Percentiles rank a stretch among this genome's conserved stretches.
Evolutionary conservation across 495 filamentous ascomycete species (phyloP).

Genomic region (Neohortaea acidophila): DNA sequence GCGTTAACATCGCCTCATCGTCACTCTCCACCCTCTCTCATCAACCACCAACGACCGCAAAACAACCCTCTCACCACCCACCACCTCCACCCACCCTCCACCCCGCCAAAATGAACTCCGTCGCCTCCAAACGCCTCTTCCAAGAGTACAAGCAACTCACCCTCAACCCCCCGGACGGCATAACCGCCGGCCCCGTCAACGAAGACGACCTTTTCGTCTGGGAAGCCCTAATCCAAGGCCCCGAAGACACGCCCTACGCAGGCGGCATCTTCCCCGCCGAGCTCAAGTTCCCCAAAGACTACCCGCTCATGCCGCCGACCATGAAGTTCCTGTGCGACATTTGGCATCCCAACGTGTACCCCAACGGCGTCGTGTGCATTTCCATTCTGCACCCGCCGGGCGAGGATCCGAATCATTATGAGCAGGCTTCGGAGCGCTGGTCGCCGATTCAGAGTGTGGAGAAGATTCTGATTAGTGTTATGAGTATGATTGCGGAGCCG

Average conservation of each 20-base stretch:
- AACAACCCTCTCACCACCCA: no score
- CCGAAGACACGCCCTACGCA: conserved; percentile 90
- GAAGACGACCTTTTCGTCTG: conserved; percentile 95
- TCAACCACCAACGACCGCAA: no score
- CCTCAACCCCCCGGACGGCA: conserved; percentile 76
- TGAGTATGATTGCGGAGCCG: conserved; percentile 97
- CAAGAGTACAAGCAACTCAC: conserved; percentile 87
- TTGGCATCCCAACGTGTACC: conserved; percentile 96
- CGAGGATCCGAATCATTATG: conserved; percentile 97
- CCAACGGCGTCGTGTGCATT: conserved; percentile 85
- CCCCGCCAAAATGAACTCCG: conserved; percentile 26
- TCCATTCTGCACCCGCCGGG: conserved; percentile 96
- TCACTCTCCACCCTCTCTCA: no score
- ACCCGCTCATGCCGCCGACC: conserved; percentile 78
- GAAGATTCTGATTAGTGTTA: conserved; percentile 93
- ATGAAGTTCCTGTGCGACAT: conserved; percentile 90
- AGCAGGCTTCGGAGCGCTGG: conserved; percentile 91
- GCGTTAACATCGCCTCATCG: no score
- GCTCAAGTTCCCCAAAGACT: conserved; percentile 89
- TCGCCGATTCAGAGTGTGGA: conserved; percentile 92
- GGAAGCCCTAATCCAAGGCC: conserved; percentile 93
- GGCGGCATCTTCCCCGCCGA: conserved; percentile 87
- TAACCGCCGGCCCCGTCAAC: conserved; percentile 80
- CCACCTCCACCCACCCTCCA: no score
- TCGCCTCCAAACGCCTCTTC: conserved; percentile 85